Base-by-base conservation (phyloP, 176 grass and related monocot species). In the Bothriochloa decipiens region DNA sequence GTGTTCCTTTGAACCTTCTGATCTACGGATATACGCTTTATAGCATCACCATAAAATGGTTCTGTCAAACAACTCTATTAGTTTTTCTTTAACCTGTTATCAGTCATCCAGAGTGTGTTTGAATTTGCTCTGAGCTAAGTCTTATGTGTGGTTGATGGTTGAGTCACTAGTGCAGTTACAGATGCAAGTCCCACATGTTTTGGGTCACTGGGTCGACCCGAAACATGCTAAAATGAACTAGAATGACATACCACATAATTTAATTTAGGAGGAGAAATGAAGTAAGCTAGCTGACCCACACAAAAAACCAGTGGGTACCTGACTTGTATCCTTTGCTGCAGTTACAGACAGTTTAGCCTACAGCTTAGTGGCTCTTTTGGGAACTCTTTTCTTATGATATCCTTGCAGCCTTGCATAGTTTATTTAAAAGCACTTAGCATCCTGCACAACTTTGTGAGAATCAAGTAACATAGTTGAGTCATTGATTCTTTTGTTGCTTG, bases 401-500 rank as follows among this genome's bases (percentile, higher is more conserved):
- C 41, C 16, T n/a, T 64, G 52, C 25, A 40, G 6, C 20, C 23
- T 84, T 36, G 17, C 53, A 64, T 29, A 72, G 13, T 78, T 39
- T 70, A 66, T 64, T 61, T 63, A 23, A 72, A 65, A 82, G 65
- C 26, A 23, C 33, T 45, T 61, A 43, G 0, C 25, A 71, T 82
- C 29, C 35, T 63, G 1, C 81, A 25, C 62, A 81, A 76, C 49
- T 85, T 63, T 77, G 53, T 77, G 42, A 23, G 63, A 81, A 45
- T 77, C 69, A 77, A 16, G 35, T 45, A 64, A n/a, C 33, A 36
- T 9, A 65, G 40, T 29, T 77, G 70, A 78, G 26, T 86, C 65
- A 77, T 76, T 65, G 50, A 72, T 47, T 78, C 42, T 72, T 55
- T 47, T 78, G 14, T 77, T 89, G 20, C 47, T 82, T 89, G 37